Evolutionary conservation across 148 eudicot genomes (phyloP).

Genomic region (Rhododendron molle): DNA sequence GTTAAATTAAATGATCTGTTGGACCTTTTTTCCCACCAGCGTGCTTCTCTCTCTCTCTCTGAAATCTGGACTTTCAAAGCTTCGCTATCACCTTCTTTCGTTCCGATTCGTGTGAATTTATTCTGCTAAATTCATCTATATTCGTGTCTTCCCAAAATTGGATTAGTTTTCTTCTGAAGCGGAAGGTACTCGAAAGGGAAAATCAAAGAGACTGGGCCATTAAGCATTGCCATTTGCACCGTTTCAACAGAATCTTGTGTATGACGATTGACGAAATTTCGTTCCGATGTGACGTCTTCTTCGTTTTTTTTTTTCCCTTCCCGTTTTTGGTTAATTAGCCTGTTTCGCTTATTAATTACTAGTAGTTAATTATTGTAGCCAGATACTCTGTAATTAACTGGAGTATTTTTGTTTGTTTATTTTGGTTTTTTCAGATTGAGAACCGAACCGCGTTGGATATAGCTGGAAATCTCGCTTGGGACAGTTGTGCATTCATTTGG

Average conservation of each 20-base stretch:
- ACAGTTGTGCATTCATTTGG: conserved; percentile 14
- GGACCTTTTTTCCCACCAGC: background rate
- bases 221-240: background rate
- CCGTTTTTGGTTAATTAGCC: background rate
- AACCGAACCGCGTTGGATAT: conserved; percentile 12
- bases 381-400: background rate
- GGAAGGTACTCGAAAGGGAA: background rate
- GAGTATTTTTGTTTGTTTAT: background rate
- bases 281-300: background rate
- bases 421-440: background rate
- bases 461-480: conserved; percentile 21
- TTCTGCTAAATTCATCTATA: background rate
- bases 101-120: background rate
- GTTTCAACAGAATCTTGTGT: background rate
- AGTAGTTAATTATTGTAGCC: background rate
- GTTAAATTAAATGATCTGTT: background rate
- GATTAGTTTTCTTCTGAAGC: background rate
- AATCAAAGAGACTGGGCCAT: background rate
- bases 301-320: background rate
- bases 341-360: no score
- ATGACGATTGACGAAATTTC: background rate
- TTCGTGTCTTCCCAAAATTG: background rate
- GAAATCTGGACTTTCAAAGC: background rate
- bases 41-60: background rate
- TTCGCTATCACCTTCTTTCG: background rate